Evolutionary conservation across 2,329 filamentous ascomycete species (phyloP).

Genomic region (Aspergillus awamori): DNA sequence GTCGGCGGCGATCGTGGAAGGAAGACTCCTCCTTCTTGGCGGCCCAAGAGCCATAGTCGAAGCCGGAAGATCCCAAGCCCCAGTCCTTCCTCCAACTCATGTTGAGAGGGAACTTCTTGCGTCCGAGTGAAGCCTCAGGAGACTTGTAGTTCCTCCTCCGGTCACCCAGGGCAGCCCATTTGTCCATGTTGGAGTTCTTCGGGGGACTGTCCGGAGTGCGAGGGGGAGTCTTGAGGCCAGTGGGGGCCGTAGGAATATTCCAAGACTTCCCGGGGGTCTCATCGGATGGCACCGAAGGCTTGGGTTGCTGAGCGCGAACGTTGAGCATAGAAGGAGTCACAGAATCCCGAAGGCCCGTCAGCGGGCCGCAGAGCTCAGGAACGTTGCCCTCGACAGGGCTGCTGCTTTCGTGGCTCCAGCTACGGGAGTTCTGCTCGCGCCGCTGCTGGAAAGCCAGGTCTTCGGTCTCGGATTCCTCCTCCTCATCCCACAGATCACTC

Average conservation of each 20-base stretch:
- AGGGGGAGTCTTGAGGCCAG: slow-evolving; percentile 37
- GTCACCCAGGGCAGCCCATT: slow-evolving; percentile 87
- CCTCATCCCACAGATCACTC: slow-evolving; percentile 98
- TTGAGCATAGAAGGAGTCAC: slow-evolving; percentile 57
- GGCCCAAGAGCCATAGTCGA: slow-evolving; percentile 39
- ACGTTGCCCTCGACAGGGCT: slow-evolving; percentile 30
- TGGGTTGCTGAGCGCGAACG: slow-evolving; percentile 44
- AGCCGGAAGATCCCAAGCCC: slow-evolving; percentile 41
- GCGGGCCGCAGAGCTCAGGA: slow-evolving; percentile 51
- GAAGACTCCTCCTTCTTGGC: slow-evolving; percentile 35
- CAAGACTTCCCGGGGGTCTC: slow-evolving; percentile 47
- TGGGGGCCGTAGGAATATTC: slow-evolving; percentile 66
- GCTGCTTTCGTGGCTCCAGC: slow-evolving; percentile 77
- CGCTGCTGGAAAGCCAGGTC: slow-evolving; percentile 62
- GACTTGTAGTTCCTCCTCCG: slow-evolving; percentile 70
- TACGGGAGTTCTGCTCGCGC: slow-evolving; percentile 68
- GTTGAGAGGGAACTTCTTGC: slow-evolving; percentile 48
- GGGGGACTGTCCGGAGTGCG: slow-evolving; percentile 65
- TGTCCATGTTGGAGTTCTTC: slow-evolving; percentile 62
- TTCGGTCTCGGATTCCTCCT: slow-evolving; percentile 69
- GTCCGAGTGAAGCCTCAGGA: slow-evolving; percentile 56
- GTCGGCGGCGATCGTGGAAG: slow-evolving; percentile 38
- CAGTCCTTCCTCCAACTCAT: slow-evolving; percentile 49
- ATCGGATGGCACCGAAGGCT: slow-evolving; percentile 16
- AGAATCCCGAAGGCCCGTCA: slow-evolving; percentile 57